Percentiles rank a stretch among this genome's conserved stretches.
These are phyloP conservation scores for Aphanomyces euteiches DNA, from an alignment of 352 stramenopile species.

Conservation along the genomic window DNA sequence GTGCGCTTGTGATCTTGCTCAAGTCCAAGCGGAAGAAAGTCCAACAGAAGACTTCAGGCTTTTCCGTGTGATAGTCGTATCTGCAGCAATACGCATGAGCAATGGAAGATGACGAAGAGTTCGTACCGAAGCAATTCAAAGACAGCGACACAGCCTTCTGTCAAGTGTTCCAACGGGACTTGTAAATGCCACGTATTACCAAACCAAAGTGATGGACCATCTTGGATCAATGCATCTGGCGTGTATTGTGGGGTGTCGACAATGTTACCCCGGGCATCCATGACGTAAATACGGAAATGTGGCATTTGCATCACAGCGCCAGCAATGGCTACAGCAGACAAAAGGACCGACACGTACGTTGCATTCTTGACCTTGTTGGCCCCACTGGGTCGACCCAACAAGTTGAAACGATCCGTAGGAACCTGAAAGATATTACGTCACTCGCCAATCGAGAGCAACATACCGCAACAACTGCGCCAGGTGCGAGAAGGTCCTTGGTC, in stretches of 20 bases:
- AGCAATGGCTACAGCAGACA: slow-evolving; percentile 73
- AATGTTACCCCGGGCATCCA: slow-evolving; percentile 67
- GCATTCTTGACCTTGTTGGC: slow-evolving; percentile 42
- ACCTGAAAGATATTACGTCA: background rate
- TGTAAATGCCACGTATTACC: slow-evolving; percentile 87
- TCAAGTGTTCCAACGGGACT: slow-evolving; percentile 79
- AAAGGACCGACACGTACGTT: slow-evolving; percentile 84
- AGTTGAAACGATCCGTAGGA: slow-evolving; percentile 4
- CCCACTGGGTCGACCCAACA: slow-evolving; percentile 6
- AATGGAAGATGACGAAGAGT: background rate
- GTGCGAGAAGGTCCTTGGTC: slow-evolving; percentile 70
- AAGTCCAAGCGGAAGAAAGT: slow-evolving; percentile 87
- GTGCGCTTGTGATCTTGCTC: slow-evolving; percentile 82
- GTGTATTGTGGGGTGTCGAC: slow-evolving; percentile 73
- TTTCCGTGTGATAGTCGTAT: slow-evolving; percentile 64
- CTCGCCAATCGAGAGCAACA: background rate
- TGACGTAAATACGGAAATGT: slow-evolving; percentile 82
- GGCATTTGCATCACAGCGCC: slow-evolving; percentile 85
- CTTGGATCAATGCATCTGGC: slow-evolving; percentile 83
- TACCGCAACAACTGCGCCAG: slow-evolving; percentile 39
- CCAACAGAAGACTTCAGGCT: slow-evolving; percentile 85
- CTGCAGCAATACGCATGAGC: background rate
- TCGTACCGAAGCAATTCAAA: slow-evolving; percentile 66
- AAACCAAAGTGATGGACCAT: slow-evolving; percentile 83
- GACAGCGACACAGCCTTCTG: slow-evolving; percentile 83